A percentile compares a stretch with the other conserved stretches of the same genome.
Evolutionary conservation across 2,329 filamentous ascomycete genomes (phyloP).

Genomic region (Colletotrichum sp.): DNA sequence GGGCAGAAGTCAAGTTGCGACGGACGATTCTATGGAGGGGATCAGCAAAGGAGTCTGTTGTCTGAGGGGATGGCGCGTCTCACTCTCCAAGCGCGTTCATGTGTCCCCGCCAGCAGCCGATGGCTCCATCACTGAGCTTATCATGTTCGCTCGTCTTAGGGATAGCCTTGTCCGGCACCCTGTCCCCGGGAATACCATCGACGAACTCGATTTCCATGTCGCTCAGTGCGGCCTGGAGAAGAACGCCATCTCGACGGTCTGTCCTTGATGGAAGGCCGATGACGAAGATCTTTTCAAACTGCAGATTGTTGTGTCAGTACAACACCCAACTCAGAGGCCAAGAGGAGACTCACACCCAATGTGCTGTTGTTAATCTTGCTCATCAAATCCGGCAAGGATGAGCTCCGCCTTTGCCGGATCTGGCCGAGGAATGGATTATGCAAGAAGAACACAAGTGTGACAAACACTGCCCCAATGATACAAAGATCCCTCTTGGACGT

Average conservation of each 20-base stretch:
- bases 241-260: constrained; percentile 56
- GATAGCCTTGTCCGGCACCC: constrained; percentile 41
- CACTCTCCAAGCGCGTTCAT: constrained; percentile 41
- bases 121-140: constrained; percentile 29
- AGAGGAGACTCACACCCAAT: background rate
- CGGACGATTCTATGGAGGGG: constrained; percentile 42
- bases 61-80: background rate
- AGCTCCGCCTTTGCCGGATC: background rate
- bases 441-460: background rate
- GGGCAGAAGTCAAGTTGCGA: constrained; percentile 48
- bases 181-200: constrained; percentile 46
- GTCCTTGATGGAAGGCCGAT: constrained; percentile 55
- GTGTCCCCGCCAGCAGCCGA: constrained; percentile 44
- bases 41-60: background rate
- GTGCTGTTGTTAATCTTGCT: constrained; percentile 5
- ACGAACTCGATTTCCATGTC: constrained; percentile 50
- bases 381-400: background rate
- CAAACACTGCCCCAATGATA: background rate
- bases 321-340: fast-evolving
- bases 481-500: background rate
- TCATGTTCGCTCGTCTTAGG: constrained; percentile 35
- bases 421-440: constrained; percentile 2
- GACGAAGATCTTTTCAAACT: constrained; percentile 60
- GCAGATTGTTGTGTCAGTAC: background rate
- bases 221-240: constrained; percentile 50